Evolutionary conservation across 2,329 filamentous ascomycete species (phyloP).

Genomic region (Xylariaceae sp.): DNA sequence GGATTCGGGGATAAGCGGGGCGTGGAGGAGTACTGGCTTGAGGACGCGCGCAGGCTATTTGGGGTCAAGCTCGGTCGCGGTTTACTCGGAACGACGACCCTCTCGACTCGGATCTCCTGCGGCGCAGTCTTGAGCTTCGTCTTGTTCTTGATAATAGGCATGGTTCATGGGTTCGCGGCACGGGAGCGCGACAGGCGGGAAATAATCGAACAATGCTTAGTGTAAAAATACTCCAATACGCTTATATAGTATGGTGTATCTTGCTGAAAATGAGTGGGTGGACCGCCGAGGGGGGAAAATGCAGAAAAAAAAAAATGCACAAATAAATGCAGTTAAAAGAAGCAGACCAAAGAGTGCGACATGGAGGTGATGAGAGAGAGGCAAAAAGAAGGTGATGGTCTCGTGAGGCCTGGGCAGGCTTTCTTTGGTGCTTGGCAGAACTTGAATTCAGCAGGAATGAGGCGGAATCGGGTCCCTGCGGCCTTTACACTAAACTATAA

Average conservation of each 20-base stretch:
- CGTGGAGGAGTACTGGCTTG: constrained; percentile 33
- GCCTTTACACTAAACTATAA: not conserved
- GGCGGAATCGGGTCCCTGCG: constrained; percentile 12
- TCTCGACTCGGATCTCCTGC: constrained; percentile 56
- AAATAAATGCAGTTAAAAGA: constrained; percentile 1
- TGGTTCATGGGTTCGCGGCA: constrained; percentile 25
- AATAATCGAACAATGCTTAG: not conserved
- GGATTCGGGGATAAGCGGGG: constrained; percentile 47
- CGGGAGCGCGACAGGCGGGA: constrained; percentile 5
- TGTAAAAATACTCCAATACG: not conserved
- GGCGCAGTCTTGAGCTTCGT: constrained; percentile 55
- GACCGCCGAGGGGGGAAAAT: not conserved
- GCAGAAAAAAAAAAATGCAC: constrained; percentile 8
- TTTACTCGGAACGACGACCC: constrained; percentile 48
- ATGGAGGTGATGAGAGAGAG: not conserved
- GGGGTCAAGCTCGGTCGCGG: constrained; percentile 30
- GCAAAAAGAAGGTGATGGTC: constrained; percentile 4
- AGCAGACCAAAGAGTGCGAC: constrained; percentile 4
- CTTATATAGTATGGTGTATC: not conserved
- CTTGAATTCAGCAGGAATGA: constrained; percentile 13
- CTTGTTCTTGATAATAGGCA: constrained; percentile 48
- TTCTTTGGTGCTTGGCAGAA: not conserved
- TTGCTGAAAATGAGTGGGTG: not conserved
- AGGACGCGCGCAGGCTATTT: constrained; percentile 26
- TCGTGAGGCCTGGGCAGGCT: not conserved